Percentiles rank a stretch among this genome's conserved stretches.
Evolutionary conservation across 2,329 filamentous ascomycete species (phyloP).

Genomic region (Arachnomyces sp.): DNA sequence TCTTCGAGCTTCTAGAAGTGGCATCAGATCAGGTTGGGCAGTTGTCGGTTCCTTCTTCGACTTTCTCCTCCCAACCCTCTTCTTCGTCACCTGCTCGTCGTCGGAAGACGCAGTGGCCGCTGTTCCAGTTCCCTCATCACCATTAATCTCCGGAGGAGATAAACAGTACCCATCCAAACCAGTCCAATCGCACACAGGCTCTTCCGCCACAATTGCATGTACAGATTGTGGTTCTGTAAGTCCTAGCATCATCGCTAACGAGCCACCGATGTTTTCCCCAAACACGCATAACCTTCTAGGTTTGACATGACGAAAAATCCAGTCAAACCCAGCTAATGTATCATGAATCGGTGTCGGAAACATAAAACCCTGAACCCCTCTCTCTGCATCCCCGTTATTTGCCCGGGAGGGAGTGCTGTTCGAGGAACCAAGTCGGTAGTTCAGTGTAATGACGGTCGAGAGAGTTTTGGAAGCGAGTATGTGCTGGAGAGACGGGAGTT

Average conservation of each 20-base stretch:
- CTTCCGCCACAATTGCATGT: slow-evolving; percentile 24
- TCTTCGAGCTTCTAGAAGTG: slow-evolving; percentile 29
- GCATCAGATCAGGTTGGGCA: slow-evolving; percentile 22
- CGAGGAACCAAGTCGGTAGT: slow-evolving; percentile 30
- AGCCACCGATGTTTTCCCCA: slow-evolving; percentile 33
- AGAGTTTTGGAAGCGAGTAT: slow-evolving; percentile 23
- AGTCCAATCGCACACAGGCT: slow-evolving; percentile 34
- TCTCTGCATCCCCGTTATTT: background rate
- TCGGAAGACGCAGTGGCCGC: background rate
- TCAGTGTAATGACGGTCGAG: slow-evolving; percentile 32
- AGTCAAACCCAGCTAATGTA: slow-evolving; percentile 32
- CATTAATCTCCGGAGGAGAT: slow-evolving; percentile 2
- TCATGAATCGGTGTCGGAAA: slow-evolving; percentile 34
- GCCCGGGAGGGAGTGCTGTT: background rate
- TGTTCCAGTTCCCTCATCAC: background rate
- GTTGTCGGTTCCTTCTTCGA: slow-evolving; percentile 14
- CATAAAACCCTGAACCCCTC: slow-evolving; percentile 1
- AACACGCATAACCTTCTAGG: slow-evolving; percentile 24
- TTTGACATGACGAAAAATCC: slow-evolving; percentile 26
- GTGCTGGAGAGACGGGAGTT: slow-evolving; percentile 17
- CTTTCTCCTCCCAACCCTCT: slow-evolving; percentile 12
- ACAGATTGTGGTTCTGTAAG: slow-evolving; percentile 32
- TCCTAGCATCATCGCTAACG: slow-evolving; percentile 36
- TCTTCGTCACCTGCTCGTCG: background rate
- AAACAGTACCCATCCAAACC: slow-evolving; percentile 35